Conservation (phyloP, 2,329 filamentous ascomycete genomes). For the Myotisia sp. region DNA sequence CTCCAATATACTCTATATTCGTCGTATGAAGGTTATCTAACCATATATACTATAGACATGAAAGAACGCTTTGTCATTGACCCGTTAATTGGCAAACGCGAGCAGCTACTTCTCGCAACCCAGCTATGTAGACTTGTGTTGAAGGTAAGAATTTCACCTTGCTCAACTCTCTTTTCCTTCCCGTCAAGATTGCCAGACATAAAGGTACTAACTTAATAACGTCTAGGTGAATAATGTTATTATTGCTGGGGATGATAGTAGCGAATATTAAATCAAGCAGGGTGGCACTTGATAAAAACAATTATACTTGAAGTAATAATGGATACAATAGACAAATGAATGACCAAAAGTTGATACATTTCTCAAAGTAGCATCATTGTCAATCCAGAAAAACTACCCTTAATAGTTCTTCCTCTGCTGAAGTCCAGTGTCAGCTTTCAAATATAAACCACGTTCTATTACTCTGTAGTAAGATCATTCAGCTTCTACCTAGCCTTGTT, state of each 20-base stretch:
- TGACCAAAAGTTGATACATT: too few relatives aligned
- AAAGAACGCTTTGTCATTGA: constrained; percentile 96
- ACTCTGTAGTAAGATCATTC: too few relatives aligned
- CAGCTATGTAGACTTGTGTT: constrained; percentile 97
- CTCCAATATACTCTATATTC: constrained; percentile 7
- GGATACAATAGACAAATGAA: too few relatives aligned
- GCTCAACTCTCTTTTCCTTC: background rate
- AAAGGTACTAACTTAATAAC: constrained; percentile 12
- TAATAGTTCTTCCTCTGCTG: too few relatives aligned
- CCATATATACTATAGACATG: constrained; percentile 53
- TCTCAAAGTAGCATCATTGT: too few relatives aligned
- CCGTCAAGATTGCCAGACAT: background rate
- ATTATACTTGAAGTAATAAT: too few relatives aligned
- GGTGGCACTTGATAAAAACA: too few relatives aligned
- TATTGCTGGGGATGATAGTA: constrained; percentile 70
- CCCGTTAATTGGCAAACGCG: constrained; percentile 92
- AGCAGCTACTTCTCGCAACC: constrained; percentile 89
- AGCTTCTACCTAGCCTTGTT: too few relatives aligned
- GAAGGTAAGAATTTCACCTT: constrained; percentile 44
- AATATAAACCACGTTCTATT: too few relatives aligned
- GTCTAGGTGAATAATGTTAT: constrained; percentile 74
- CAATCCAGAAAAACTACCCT: too few relatives aligned
- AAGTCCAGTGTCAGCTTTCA: too few relatives aligned
- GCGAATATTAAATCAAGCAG: constrained; percentile 75
- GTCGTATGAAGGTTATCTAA: background rate